Percentiles rank a stretch among this genome's conserved stretches.
Evolutionary conservation across 75 land plant species (phyloP).

Genomic region (Selaginella moellendorffii): DNA sequence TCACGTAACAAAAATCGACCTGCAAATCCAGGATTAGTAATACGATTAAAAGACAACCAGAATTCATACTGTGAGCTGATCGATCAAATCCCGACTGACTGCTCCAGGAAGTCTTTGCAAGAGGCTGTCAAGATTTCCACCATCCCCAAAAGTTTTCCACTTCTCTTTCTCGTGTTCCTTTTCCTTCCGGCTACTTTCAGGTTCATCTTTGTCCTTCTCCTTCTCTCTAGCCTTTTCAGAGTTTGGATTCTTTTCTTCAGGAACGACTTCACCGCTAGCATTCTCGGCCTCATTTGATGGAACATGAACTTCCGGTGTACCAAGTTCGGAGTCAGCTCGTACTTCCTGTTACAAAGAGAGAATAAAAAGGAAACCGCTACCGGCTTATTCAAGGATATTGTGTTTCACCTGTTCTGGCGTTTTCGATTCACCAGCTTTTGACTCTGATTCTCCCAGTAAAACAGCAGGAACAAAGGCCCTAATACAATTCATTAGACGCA

Average conservation of each 20-base stretch:
- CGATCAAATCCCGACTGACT: conserved; percentile 97
- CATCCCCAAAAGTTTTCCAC: conserved; percentile 54
- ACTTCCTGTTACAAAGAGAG: no score
- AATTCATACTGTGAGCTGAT: conserved; percentile 93
- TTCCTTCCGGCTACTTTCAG: conserved; percentile 40
- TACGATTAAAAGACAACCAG: no score
- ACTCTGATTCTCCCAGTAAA: conserved; percentile 81
- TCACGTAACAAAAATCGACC: conserved; percentile 97
- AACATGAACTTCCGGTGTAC: no score
- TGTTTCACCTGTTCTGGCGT: conserved; percentile 34
- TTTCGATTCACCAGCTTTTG: conserved; percentile 51
- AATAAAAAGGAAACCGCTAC: no score
- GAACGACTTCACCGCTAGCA: no score
- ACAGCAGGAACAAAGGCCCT: conserved; percentile 99
- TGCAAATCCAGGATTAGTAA: no score
- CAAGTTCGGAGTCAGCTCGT: no score
- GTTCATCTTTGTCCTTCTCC: conserved; percentile 62
- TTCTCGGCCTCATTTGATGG: no score
- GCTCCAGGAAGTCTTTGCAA: conserved; percentile 88
- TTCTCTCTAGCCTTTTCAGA: conserved; percentile 30
- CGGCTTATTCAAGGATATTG: no score
- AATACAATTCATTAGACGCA: background rate
- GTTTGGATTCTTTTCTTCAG: conserved; percentile 41
- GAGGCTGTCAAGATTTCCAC: conserved; percentile 71
- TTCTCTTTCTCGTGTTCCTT: conserved; percentile 73